Percentiles rank a stretch among this genome's conserved stretches.
These are phyloP conservation scores for Trichoderma virens DNA, from an alignment of 495 filamentous ascomycete genomes.

Conservation along the genomic window DNA sequence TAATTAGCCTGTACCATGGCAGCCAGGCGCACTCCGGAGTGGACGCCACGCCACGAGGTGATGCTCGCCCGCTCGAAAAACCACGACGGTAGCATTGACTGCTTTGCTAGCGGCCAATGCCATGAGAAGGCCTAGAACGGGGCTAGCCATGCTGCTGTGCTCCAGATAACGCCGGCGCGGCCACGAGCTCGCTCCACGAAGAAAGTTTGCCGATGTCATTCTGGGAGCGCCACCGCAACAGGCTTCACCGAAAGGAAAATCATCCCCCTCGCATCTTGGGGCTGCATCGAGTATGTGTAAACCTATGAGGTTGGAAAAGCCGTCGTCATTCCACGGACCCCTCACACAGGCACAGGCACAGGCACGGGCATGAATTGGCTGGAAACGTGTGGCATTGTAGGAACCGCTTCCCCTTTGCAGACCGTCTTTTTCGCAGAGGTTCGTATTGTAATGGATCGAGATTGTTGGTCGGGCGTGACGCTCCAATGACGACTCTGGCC, in stretches of 20 bases:
- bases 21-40: not conserved
- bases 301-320: too few species aligned
- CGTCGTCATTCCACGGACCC: too few species aligned
- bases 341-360: too few species aligned
- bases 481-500: not conserved
- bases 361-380: too few species aligned
- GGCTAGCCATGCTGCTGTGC: not conserved
- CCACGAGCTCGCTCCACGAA: not conserved
- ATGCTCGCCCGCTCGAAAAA: conserved; percentile 2
- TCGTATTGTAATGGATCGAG: not conserved
- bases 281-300: not conserved
- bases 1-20: conserved; percentile 6
- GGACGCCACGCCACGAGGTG: conserved; percentile 8
- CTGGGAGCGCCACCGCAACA: not conserved
- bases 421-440: not conserved
- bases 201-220: conserved; percentile 4
- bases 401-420: not conserved
- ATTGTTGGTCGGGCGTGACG: not conserved
- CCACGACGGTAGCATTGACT: not conserved
- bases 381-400: not conserved
- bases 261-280: not conserved
- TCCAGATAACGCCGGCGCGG: conserved; percentile 1
- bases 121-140: conserved; percentile 5
- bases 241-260: not conserved
- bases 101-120: not conserved